Conservation (phyloP, 768 basidiomycete species). For the Gloeostereum incarnatum region DNA sequence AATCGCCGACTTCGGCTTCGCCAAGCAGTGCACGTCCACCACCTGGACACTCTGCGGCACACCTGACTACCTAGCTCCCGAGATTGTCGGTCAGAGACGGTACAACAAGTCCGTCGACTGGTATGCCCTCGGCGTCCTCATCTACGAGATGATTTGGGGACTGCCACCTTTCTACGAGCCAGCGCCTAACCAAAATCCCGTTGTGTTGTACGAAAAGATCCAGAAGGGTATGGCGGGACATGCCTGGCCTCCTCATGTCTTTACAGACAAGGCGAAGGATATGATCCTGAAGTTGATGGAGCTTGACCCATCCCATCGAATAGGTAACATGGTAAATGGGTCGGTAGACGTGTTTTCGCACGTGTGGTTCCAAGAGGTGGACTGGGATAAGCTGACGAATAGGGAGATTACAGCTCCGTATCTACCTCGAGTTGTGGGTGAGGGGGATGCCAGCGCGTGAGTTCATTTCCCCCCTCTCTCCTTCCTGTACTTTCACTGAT, state of each 20-base stretch:
- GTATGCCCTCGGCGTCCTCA: conserved; percentile 96
- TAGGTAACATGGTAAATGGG: conserved; percentile 84
- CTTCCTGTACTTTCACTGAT: conserved; percentile 7
- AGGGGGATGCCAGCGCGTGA: conserved; percentile 93
- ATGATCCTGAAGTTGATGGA: conserved; percentile 90
- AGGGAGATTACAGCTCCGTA: conserved; percentile 95
- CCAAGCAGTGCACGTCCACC: conserved; percentile 77
- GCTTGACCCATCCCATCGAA: conserved; percentile 76
- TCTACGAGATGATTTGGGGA: conserved; percentile 97
- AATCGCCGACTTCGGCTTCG: conserved; percentile 95
- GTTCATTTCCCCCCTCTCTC: conserved; percentile 19
- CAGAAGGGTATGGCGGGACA: conserved; percentile 64
- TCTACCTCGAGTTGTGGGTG: conserved; percentile 82
- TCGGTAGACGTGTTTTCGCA: conserved; percentile 90
- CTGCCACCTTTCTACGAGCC: conserved; percentile 90
- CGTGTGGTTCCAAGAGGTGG: conserved; percentile 90
- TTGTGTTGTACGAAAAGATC: conserved; percentile 89
- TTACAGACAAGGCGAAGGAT: conserved; percentile 72
- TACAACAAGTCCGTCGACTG: conserved; percentile 98
- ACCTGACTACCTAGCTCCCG: conserved; percentile 95
- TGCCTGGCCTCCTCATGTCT: conserved; percentile 69
- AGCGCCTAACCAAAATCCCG: conserved; percentile 76
- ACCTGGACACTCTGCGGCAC: conserved; percentile 97
- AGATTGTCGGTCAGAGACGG: conserved; percentile 74
- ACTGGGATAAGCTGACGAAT: conserved; percentile 73